Conservation (phyloP, 176 grass and related monocot genomes). For the Bolboschoenus planiculmis region DNA sequence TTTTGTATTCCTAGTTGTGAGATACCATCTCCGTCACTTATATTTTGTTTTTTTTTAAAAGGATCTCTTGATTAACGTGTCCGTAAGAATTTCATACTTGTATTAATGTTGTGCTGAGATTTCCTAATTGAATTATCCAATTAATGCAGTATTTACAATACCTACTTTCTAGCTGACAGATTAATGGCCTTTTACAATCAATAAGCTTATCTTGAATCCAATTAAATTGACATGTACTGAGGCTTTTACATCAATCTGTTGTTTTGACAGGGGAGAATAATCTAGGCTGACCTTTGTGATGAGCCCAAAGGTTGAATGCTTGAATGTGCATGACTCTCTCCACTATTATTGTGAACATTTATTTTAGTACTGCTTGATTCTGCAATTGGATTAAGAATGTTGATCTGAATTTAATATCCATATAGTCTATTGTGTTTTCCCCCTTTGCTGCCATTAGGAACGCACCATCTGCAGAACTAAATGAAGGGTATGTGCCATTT, state of each 20-base stretch:
- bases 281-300: no score
- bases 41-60: not conserved
- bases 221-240: not conserved
- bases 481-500: slow-evolving; percentile 50
- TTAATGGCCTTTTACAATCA: not conserved
- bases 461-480: slow-evolving; percentile 64
- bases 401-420: no score
- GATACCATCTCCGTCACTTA: not conserved
- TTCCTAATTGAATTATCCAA: no score
- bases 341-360: no score
- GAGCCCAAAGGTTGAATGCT: no score
- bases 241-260: not conserved
- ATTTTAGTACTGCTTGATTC: no score
- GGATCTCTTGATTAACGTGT: not conserved
- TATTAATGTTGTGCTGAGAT: no score
- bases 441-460: no score
- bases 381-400: no score
- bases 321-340: slow-evolving; percentile 70
- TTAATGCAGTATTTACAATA: no score
- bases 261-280: slow-evolving; percentile 75
- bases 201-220: not conserved
- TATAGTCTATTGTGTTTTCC: no score
- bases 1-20: slow-evolving; percentile 84
- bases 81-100: not conserved
- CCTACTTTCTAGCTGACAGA: not conserved